Conservation (phyloP, 345 rosid genomes). For the Moringa oleifera region DNA sequence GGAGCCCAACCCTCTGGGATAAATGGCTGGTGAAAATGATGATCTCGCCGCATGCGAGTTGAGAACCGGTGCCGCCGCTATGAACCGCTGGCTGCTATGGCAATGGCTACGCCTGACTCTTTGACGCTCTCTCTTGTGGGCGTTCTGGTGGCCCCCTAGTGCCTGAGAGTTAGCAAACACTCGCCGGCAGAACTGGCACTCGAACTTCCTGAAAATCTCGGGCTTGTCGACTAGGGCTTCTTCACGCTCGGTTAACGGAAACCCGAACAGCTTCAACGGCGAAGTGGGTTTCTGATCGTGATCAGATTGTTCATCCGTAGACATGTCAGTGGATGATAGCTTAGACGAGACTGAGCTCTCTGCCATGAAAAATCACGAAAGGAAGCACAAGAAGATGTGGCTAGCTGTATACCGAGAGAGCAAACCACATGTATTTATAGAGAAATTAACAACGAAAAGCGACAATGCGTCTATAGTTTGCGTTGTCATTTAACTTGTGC, state of each 20-base stretch:
- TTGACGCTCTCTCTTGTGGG: constrained; percentile 57
- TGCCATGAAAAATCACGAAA: constrained; percentile 6
- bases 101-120: constrained; percentile 36
- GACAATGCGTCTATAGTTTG: too few species aligned
- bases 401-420: too few species aligned
- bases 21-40: neutral
- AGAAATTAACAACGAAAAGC: too few species aligned
- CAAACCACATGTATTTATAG: too few species aligned
- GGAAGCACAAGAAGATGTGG: too few species aligned
- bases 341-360: constrained; percentile 19
- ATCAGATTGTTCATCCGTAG: neutral
- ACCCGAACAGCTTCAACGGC: constrained; percentile 37
- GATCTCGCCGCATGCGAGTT: constrained; percentile 28
- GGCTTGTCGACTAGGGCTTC: constrained; percentile 14
- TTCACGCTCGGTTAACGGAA: constrained; percentile 21
- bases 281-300: constrained; percentile 22
- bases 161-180: constrained; percentile 54
- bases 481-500: too few species aligned
- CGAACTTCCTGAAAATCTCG: constrained; percentile 31
- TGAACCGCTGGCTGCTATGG: constrained; percentile 19
- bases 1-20: constrained; percentile 11
- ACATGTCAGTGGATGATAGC: neutral
- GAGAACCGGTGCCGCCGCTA: constrained; percentile 12
- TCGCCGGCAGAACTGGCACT: constrained; percentile 55
- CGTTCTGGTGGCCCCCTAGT: constrained; percentile 64